Percentiles rank a stretch among this genome's conserved stretches.
Conservation (phyloP, 768 basidiomycete genomes). For the Galerina marginata region DNA sequence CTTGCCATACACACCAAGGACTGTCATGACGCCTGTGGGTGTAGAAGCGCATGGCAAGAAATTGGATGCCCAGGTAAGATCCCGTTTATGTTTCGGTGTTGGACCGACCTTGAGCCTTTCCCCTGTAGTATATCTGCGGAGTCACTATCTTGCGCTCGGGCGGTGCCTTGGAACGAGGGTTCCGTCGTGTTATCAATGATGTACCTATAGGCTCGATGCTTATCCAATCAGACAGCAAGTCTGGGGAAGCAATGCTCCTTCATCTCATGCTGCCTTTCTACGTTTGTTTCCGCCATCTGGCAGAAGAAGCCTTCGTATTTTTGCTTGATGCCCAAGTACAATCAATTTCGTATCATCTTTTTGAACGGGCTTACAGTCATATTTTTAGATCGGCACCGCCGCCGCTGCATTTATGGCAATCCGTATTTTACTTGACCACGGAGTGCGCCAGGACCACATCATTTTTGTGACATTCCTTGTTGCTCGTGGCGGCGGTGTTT, state of each 20-base stretch:
- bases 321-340: constrained; percentile 86
- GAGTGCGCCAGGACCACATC: constrained; percentile 82
- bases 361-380: background rate
- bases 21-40: constrained; percentile 72
- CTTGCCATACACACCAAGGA: constrained; percentile 71
- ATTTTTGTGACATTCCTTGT: constrained; percentile 92
- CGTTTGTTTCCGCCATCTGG: constrained; percentile 68
- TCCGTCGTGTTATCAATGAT: constrained; percentile 87
- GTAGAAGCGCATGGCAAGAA: constrained; percentile 62
- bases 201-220: constrained; percentile 88
- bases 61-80: constrained; percentile 60
- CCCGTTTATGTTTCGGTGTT: background rate
- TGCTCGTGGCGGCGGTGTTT: constrained; percentile 79
- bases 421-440: constrained; percentile 91
- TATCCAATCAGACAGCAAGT: constrained; percentile 84
- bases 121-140: constrained; percentile 74
- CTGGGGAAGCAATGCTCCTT: constrained; percentile 88
- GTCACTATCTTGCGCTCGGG: constrained; percentile 93
- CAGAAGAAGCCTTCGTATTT: constrained; percentile 80
- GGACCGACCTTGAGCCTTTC: background rate
- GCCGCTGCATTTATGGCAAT: constrained; percentile 96
- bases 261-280: constrained; percentile 80
- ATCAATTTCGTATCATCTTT: background rate
- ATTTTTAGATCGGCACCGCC: constrained; percentile 83
- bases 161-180: constrained; percentile 88